Conservation (phyloP, 768 basidiomycete species). For the Mrakia blollopis region DNA sequence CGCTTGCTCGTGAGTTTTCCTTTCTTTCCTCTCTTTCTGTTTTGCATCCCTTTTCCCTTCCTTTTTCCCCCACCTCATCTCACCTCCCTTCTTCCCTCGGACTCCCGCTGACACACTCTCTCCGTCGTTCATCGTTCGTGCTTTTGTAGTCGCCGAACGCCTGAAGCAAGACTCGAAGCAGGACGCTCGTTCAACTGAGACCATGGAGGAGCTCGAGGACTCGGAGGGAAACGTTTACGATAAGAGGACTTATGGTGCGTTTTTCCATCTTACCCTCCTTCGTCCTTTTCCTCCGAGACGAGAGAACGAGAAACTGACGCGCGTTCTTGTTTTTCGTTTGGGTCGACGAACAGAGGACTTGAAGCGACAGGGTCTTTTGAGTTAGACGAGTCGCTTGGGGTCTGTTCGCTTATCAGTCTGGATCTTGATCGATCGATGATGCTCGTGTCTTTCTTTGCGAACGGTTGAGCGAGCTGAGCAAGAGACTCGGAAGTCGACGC, state of each 20-base stretch:
- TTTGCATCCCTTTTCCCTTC: too few relatives aligned
- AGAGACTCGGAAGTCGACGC: too few relatives aligned
- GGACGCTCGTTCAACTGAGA: slow-evolving; percentile 87
- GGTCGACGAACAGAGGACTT: slow-evolving; percentile 77
- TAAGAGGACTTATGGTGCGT: slow-evolving; percentile 71
- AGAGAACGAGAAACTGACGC: background rate
- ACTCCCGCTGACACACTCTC: background rate
- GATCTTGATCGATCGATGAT: too few relatives aligned
- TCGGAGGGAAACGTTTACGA: slow-evolving; percentile 98
- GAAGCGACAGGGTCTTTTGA: slow-evolving; percentile 82
- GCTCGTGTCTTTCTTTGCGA: too few relatives aligned
- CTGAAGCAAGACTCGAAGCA: slow-evolving; percentile 93
- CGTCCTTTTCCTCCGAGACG: slow-evolving; percentile 2
- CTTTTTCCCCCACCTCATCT: background rate
- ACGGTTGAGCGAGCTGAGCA: too few relatives aligned
- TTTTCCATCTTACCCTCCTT: background rate
- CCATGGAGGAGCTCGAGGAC: slow-evolving; percentile 97
- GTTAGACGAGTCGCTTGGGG: slow-evolving; percentile 45
- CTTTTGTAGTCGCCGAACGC: slow-evolving; percentile 78
- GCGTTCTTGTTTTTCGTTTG: background rate
- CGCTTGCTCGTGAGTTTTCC: slow-evolving; percentile 69
- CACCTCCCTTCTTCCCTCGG: too few relatives aligned
- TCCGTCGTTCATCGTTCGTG: background rate
- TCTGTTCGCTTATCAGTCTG: too few relatives aligned
- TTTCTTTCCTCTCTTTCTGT: too few relatives aligned